Evolutionary conservation across 768 basidiomycete genomes (phyloP).

Genomic region (Lactifluus pinguis): DNA sequence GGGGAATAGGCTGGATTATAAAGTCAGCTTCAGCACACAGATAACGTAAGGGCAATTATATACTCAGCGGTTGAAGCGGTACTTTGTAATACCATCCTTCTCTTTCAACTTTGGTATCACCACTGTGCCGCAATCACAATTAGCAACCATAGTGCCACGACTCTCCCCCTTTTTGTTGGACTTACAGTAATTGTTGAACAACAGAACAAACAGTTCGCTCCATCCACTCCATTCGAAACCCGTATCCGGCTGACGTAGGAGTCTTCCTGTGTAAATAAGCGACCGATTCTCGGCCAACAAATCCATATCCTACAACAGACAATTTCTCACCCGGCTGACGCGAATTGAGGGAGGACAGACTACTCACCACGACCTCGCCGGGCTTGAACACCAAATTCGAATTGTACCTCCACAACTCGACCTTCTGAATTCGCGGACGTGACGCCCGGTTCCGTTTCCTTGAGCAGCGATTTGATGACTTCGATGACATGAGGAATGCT

Average conservation of each 20-base stretch:
- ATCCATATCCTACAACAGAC: constrained; percentile 67
- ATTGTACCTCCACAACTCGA: constrained; percentile 83
- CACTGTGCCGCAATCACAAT: constrained; percentile 37
- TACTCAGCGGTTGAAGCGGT: no score
- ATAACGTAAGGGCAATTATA: no score
- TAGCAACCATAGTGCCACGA: no score
- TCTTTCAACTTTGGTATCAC: constrained; percentile 84
- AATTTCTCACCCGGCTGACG: neutral
- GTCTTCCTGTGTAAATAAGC: constrained; percentile 72
- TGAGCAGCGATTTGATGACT: constrained; percentile 77
- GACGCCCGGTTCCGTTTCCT: constrained; percentile 83
- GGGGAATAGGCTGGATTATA: no score
- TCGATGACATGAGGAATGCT: constrained; percentile 82
- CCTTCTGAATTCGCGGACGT: constrained; percentile 78
- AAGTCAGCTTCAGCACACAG: no score
- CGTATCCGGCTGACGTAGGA: constrained; percentile 81
- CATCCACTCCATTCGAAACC: constrained; percentile 85
- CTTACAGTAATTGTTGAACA: no score
- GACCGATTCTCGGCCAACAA: constrained; percentile 74
- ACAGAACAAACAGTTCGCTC: no score
- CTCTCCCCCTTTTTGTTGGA: no score
- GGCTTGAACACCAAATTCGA: constrained; percentile 70
- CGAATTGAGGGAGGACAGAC: neutral
- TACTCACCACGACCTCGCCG: constrained; percentile 56
- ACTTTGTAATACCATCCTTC: no score